Percentiles rank a stretch among this genome's conserved stretches.
Evolutionary conservation across 768 basidiomycete species (phyloP).

Genomic region (Boletus eberwhitei): DNA sequence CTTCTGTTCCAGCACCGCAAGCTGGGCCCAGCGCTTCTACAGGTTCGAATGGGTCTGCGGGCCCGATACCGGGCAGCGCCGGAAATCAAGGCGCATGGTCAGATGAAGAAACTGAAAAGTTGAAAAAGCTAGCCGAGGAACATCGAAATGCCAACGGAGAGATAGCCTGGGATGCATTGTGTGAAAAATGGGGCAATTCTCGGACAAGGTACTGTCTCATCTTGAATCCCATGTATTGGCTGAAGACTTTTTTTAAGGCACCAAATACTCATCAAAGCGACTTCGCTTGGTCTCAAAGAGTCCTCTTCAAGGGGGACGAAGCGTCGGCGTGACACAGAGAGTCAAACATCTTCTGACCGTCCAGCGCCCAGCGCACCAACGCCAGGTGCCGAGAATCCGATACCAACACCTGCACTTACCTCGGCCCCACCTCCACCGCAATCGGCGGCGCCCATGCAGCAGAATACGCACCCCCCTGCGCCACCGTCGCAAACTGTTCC

Average conservation of each 20-base stretch:
- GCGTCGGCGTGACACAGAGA: constrained; percentile 49
- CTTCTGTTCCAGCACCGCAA: constrained; percentile 21
- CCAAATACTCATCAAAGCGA: constrained; percentile 81
- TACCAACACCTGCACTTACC: constrained; percentile 12
- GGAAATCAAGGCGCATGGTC: constrained; percentile 75
- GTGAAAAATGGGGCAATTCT: constrained; percentile 67
- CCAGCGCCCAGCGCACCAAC: constrained; percentile 21
- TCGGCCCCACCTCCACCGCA: constrained; percentile 29
- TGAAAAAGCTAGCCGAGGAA: constrained; percentile 68
- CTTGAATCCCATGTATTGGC: not conserved
- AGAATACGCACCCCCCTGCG: constrained; percentile 30
- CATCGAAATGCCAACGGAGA: constrained; percentile 46
- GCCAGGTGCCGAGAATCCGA: constrained; percentile 18
- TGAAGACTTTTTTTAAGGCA: constrained; percentile 45
- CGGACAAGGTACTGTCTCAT: constrained; percentile 57
- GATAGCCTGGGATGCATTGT: constrained; percentile 79
- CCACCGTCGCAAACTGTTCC: constrained; percentile 31
- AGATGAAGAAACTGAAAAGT: constrained; percentile 68
- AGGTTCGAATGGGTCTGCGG: constrained; percentile 20
- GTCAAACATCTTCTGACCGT: constrained; percentile 27
- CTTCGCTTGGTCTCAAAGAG: constrained; percentile 72
- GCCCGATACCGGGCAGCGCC: constrained; percentile 24
- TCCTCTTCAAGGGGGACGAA: constrained; percentile 64
- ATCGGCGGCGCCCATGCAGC: constrained; percentile 15
- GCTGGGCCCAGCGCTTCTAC: constrained; percentile 28